A percentile compares a stretch with the other conserved stretches of the same genome.
Evolutionary conservation across 345 rosid genomes (phyloP).

Genomic region (Populus euphratica): DNA sequence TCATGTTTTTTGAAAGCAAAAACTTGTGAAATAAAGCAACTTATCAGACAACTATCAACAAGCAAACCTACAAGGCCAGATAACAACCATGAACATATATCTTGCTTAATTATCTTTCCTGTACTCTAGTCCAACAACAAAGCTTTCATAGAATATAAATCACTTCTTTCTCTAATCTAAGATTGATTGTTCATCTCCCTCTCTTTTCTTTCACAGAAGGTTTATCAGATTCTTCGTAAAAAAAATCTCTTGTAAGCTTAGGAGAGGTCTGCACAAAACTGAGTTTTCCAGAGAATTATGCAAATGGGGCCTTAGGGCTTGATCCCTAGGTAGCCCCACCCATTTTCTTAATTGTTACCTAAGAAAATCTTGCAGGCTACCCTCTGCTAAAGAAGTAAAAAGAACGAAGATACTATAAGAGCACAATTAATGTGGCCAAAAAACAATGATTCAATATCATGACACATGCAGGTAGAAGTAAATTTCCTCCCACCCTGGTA

Average conservation of each 20-base stretch:
- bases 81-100: background rate
- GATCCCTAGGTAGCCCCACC: too few species aligned
- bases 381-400: too few species aligned
- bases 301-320: too few species aligned
- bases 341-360: too few species aligned
- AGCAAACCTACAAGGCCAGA: slow-evolving; percentile 8
- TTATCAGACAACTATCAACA: slow-evolving; percentile 4
- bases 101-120: background rate
- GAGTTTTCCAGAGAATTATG: background rate
- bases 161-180: background rate
- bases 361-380: too few species aligned
- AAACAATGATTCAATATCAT: too few species aligned
- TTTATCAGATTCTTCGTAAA: background rate
- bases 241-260: background rate
- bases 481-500: too few species aligned
- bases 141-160: background rate
- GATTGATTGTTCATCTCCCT: background rate
- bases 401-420: too few species aligned
- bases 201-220: background rate
- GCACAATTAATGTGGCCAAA: too few species aligned
- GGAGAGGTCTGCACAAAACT: background rate
- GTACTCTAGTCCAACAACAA: too few species aligned
- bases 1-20: background rate
- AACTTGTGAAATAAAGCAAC: slow-evolving; percentile 8
- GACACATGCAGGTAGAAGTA: too few species aligned